Evolutionary conservation across 345 rosid genomes (phyloP).

Genomic region (Angophora floribunda): DNA sequence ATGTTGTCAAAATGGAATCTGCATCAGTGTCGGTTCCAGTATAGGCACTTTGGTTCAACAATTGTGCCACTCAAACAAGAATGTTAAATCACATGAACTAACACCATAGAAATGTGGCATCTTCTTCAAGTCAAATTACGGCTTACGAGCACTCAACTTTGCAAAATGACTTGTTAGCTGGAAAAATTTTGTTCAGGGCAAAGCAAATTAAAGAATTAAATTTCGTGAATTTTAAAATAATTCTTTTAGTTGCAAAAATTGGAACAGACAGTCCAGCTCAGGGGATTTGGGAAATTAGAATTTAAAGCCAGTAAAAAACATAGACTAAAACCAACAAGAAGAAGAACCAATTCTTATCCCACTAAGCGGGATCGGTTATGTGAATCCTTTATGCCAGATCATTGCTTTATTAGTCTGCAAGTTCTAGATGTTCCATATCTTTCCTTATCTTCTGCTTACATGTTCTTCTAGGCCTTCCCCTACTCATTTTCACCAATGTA

Average conservation of each 20-base stretch:
- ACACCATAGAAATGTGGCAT: background rate
- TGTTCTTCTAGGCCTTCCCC: background rate
- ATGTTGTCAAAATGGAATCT: background rate
- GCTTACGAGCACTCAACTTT: background rate
- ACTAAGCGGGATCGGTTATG: background rate
- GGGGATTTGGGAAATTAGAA: background rate
- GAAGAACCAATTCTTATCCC: background rate
- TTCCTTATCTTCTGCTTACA: background rate
- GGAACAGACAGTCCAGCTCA: background rate
- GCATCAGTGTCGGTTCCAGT: background rate
- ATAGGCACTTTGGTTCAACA: background rate
- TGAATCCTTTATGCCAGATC: background rate
- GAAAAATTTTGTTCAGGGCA: background rate
- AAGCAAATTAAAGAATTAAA: background rate
- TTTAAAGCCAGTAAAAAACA: background rate
- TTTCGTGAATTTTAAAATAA: background rate
- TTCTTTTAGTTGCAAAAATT: background rate
- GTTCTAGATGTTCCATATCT: background rate
- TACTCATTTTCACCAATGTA: background rate
- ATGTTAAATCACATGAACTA: background rate
- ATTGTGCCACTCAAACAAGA: background rate
- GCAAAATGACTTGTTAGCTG: background rate
- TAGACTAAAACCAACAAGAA: background rate
- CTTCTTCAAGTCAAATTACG: background rate
- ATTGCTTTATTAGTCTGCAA: background rate